Evolutionary conservation across 2,329 filamentous ascomycete species (phyloP), one percentile per base, ranked within the genome.

Genomic region (Clarireedia monteithiana): DNA sequence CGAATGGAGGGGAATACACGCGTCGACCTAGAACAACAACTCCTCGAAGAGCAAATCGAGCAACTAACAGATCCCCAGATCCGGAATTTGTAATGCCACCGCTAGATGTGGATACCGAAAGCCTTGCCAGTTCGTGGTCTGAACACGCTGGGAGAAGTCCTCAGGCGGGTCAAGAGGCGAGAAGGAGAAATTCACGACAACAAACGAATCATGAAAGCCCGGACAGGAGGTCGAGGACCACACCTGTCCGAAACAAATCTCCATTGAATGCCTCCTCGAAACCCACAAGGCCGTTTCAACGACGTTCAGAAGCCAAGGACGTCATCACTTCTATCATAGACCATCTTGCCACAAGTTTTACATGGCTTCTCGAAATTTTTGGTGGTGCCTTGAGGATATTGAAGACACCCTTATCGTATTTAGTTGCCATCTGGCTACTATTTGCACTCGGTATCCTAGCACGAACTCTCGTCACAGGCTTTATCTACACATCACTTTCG

Each of bases 341-440:
- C 12, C 60, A 68, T 39, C 46, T 50, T 9, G 50, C 38, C 0
- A 49, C 44, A 9, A 64, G 67, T 38, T 50, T 74, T 12, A 65
- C 60, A 7, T 88, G 84, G 76, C 57, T 74, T 3, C 59, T 80
- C 2, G 80, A 80, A 30, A 73, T 88, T 15, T 58, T 87, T 12
- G 73, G 74, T 5, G 76, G 84, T 53, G 79, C 83, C 2, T 75
- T 89, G 49, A 74, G 77, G 17, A 80, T 83, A 54, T 73, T 84
- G 3, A 85, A 88, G 68, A 83, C 80, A 46, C 77, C 88, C 0
- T 71, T 90, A 24, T 82, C 82, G 6, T 73, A 84, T 57, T 67
- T 82, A 2, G 69, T 90, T 12, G 78, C 85, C 12, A 67, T 83
- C 46, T 85, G 86, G 65, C 69, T 88, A 12, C 73, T 81, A 38